Percentiles rank a stretch among this genome's conserved stretches.
phyloP scores from a whole-genome alignment of 1,284 basidiomycete genomes.

The Rhodotorula mucilaginosa region DNA sequence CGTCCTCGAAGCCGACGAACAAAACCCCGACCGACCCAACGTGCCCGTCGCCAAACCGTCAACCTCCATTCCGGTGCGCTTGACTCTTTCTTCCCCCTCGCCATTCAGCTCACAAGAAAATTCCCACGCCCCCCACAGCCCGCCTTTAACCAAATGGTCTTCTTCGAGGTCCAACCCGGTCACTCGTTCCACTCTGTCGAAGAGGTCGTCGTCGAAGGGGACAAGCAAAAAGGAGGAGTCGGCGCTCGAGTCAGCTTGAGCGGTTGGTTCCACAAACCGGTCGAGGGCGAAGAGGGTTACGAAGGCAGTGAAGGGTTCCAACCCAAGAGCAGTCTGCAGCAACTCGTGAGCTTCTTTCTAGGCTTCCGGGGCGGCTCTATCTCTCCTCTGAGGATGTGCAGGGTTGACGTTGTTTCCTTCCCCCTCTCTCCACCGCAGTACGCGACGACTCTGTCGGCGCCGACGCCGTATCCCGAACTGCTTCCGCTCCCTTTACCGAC shows the following conservation, averaged over 20 bases:
- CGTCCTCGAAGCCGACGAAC: slow-evolving; percentile 51
- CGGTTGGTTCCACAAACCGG: slow-evolving; percentile 91
- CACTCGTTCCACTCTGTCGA: slow-evolving; percentile 95
- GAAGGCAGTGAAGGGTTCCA: slow-evolving; percentile 61
- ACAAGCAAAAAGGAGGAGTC: slow-evolving; percentile 67
- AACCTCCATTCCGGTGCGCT: slow-evolving; percentile 29
- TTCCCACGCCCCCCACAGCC: slow-evolving; percentile 49
- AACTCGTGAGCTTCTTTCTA: slow-evolving; percentile 23
- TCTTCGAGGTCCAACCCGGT: slow-evolving; percentile 77
- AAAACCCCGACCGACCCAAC: slow-evolving; percentile 47
- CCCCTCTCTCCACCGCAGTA: slow-evolving; percentile 17
- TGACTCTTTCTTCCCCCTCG: not conserved
- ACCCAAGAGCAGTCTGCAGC: slow-evolving; percentile 66
- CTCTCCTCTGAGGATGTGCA: not conserved
- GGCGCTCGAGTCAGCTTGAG: slow-evolving; percentile 72
- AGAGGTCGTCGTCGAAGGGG: slow-evolving; percentile 77
- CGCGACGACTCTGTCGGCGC: slow-evolving; percentile 33
- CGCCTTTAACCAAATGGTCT: slow-evolving; percentile 94
- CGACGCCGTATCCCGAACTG: slow-evolving; percentile 16
- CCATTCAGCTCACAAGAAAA: too few relatives aligned
- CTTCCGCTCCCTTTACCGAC: slow-evolving; percentile 33
- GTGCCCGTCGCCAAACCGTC: slow-evolving; percentile 40
- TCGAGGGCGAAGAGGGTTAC: slow-evolving; percentile 87
- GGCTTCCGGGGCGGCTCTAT: too few relatives aligned
- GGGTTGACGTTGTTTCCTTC: not conserved